Conservation (phyloP, 2,329 filamentous ascomycete species). For the Penicillium sp. region DNA sequence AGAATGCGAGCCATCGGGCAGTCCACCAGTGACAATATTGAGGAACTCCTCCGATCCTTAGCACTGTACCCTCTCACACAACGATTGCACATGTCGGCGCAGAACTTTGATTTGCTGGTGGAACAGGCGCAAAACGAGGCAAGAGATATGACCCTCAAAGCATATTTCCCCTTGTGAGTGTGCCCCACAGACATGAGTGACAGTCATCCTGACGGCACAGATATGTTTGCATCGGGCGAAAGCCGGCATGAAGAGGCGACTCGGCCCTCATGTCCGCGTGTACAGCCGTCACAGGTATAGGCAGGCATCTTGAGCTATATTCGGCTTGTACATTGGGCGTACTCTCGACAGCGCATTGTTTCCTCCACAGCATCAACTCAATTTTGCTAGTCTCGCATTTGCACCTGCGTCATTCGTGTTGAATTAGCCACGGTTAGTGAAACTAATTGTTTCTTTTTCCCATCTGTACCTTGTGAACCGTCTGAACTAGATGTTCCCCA, state of each 20-base stretch:
- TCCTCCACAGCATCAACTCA: background rate
- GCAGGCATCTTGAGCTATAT: background rate
- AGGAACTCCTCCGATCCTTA: conserved; percentile 39
- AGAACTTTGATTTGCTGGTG: conserved; percentile 39
- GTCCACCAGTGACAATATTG: conserved; percentile 38
- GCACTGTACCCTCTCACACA: conserved; percentile 47
- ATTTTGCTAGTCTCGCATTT: conserved; percentile 6
- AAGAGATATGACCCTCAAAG: conserved; percentile 36
- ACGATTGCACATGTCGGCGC: conserved; percentile 40
- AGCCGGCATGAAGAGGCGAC: conserved; percentile 21
- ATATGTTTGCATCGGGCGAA: conserved; percentile 45
- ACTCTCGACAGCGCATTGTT: background rate
- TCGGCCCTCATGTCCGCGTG: background rate
- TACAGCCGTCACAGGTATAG: background rate
- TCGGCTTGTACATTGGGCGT: background rate
- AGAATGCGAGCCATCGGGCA: conserved; percentile 44
- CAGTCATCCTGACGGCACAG: conserved; percentile 27
- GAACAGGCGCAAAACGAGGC: conserved; percentile 40
- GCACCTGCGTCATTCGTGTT: conserved; percentile 9
- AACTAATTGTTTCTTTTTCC: conserved; percentile 9
- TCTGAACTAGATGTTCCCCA: background rate
- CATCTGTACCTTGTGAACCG: background rate
- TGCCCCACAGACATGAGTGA: background rate
- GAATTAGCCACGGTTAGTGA: conserved; percentile 21
- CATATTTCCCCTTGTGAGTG: conserved; percentile 48